Conservation (phyloP, 345 rosid genomes). For the Eucalyptus brandiana region DNA sequence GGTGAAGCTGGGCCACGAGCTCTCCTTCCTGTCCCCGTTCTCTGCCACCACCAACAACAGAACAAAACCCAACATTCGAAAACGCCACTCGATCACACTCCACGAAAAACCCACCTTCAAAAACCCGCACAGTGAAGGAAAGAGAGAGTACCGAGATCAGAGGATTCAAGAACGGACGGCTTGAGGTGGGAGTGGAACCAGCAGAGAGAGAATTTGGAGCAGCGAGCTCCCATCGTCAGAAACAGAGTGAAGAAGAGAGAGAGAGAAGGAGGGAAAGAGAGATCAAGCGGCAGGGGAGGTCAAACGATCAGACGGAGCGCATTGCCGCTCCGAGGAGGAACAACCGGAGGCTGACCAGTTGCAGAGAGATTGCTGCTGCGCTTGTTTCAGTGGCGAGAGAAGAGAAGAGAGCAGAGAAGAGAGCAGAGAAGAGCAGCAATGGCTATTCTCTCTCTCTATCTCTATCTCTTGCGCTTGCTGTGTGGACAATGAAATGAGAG, state of each 20-base stretch:
- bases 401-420: neutral
- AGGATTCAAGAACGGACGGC: conserved; percentile 39
- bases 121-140: neutral
- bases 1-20: conserved; percentile 56
- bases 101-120: neutral
- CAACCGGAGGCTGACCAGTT: neutral
- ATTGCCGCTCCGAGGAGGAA: neutral
- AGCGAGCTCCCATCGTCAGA: conserved; percentile 51
- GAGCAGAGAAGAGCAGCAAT: neutral
- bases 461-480: neutral
- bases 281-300: neutral
- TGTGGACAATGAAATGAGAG: neutral
- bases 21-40: conserved; percentile 41
- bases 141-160: conserved; percentile 56
- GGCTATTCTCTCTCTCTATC: neutral
- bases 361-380: neutral
- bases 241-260: neutral
- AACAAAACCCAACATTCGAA: neutral
- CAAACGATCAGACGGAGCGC: neutral
- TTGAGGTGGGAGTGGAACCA: conserved; percentile 65
- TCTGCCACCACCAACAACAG: conserved; percentile 15
- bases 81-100: neutral
- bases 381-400: neutral
- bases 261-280: neutral
- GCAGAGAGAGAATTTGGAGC: conserved; percentile 62